Conservation (phyloP, 2,329 filamentous ascomycete species). For the Beauveria brongniartii region DNA sequence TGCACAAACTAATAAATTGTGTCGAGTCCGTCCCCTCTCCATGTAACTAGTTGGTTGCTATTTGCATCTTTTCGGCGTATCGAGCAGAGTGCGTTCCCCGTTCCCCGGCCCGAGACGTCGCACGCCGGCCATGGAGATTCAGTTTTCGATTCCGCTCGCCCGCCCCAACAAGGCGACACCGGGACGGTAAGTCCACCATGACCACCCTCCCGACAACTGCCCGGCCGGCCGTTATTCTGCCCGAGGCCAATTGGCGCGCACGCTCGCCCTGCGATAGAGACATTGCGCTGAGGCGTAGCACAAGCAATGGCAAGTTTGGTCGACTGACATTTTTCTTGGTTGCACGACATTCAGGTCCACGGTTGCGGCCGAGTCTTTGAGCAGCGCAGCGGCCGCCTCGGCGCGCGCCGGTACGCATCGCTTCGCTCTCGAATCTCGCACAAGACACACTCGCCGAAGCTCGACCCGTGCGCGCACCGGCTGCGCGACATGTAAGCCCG, state of each 20-base stretch:
- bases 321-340: background rate
- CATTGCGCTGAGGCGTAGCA: background rate
- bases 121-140: conserved; percentile 27
- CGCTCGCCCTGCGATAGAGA: too few relatives aligned
- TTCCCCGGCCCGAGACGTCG: background rate
- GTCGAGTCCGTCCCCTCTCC: background rate
- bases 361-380: background rate
- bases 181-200: conserved; percentile 6
- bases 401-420: conserved; percentile 25
- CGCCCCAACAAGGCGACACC: conserved; percentile 7
- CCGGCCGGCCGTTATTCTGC: background rate
- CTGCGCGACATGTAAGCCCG: conserved; percentile 27
- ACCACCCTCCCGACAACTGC: background rate
- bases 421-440: conserved; percentile 30
- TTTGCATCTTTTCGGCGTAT: background rate
- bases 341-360: background rate
- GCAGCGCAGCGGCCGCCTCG: conserved; percentile 9
- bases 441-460: conserved; percentile 30
- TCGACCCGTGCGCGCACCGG: conserved; percentile 30
- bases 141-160: conserved; percentile 21
- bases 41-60: background rate
- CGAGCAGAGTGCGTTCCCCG: background rate
- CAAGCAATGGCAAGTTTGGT: too few relatives aligned
- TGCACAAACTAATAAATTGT: background rate
- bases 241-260: background rate